Conservation (phyloP, 2,329 filamentous ascomycete genomes). For the Sclerotinia glacialis region DNA sequence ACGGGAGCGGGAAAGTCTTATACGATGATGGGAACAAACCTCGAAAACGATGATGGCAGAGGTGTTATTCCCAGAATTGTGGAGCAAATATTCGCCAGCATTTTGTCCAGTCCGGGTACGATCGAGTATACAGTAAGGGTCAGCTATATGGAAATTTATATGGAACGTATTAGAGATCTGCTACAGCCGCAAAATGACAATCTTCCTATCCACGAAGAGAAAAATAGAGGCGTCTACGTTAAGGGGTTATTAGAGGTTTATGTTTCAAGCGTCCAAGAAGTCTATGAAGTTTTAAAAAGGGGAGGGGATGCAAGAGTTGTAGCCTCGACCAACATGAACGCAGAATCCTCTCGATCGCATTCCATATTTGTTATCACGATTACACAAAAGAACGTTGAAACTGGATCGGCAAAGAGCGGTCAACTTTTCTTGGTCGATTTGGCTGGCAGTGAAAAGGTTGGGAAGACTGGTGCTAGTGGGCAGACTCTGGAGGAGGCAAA, state of each 20-base stretch:
- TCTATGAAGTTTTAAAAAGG: slow-evolving; percentile 94
- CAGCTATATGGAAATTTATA: slow-evolving; percentile 99
- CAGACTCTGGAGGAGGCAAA: slow-evolving; percentile 98
- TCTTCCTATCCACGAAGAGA: slow-evolving; percentile 95
- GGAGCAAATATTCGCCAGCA: slow-evolving; percentile 95
- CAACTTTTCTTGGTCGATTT: slow-evolving; percentile 97
- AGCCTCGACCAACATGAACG: slow-evolving; percentile 97
- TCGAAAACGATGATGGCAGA: slow-evolving; percentile 82
- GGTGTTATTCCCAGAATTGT: slow-evolving; percentile 97
- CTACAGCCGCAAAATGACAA: slow-evolving; percentile 93
- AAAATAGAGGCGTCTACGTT: slow-evolving; percentile 92
- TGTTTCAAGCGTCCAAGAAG: slow-evolving; percentile 90
- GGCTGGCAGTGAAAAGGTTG: slow-evolving; percentile 96
- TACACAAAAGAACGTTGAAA: slow-evolving; percentile 96
- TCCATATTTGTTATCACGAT: slow-evolving; percentile 98
- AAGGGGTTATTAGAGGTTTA: slow-evolving; percentile 94
- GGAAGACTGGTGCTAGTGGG: slow-evolving; percentile 95
- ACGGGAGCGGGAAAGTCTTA: slow-evolving; percentile 98
- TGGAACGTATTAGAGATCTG: slow-evolving; percentile 96
- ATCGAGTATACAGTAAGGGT: slow-evolving; percentile 99
- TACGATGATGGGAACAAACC: slow-evolving; percentile 97
- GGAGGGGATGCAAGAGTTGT: slow-evolving; percentile 89
- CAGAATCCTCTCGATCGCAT: slow-evolving; percentile 95
- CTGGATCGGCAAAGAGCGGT: slow-evolving; percentile 91
- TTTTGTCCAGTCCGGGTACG: slow-evolving; percentile 83